Base-by-base conservation (phyloP, 129 eudicot genomes). In the Ambrosia artemisiifolia region DNA sequence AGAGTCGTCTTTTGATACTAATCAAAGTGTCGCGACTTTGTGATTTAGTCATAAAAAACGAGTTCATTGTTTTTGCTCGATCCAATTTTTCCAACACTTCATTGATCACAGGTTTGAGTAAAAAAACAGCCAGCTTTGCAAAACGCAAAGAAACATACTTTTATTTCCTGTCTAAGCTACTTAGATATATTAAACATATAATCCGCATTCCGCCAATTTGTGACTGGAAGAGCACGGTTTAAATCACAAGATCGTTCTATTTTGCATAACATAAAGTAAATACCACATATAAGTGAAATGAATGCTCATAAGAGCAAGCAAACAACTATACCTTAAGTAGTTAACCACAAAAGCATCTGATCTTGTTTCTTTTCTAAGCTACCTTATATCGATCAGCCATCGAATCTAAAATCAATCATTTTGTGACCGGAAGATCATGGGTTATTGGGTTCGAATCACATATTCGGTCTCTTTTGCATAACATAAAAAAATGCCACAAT, bases 351-450 rank as follows among this genome's bases (percentile, higher is more conserved):
- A 6, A 10, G 2, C 11, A 40, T 40, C 44, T 40, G 44, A 40
- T 54, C 3, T 19, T 54, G 33, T 18, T 53, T 54, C 61, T 54
- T 54, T 32, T 54, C 61, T 19, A 19, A 19, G 33, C 32, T 19
- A 19, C 56, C 36, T 16, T 53, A 34, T 33, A 16, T 33, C 8
- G 19, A 28, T 18, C 3, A 40, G 34, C 28, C 53, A 7, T 74
- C 65, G 47, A 73, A 65, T 75, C 11, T 11, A 5, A 72, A 40
- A 42, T 17, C 69, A 34, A 72, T 55, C 50, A 3, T 72, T 72
- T 20, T 24, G 40, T 20, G 6, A 56, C 36, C 75, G 16, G 28
- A 8, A 36, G 55, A 71, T 55, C 54, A 55, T 1, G 49, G 6
- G 6, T 70, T 36, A 2, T 20, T 1, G 35, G 7, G 18, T 70